These are phyloP conservation scores for Margaritispora aquatica DNA, from an alignment of 495 filamentous ascomycete genomes.

Conservation along the genomic window DNA sequence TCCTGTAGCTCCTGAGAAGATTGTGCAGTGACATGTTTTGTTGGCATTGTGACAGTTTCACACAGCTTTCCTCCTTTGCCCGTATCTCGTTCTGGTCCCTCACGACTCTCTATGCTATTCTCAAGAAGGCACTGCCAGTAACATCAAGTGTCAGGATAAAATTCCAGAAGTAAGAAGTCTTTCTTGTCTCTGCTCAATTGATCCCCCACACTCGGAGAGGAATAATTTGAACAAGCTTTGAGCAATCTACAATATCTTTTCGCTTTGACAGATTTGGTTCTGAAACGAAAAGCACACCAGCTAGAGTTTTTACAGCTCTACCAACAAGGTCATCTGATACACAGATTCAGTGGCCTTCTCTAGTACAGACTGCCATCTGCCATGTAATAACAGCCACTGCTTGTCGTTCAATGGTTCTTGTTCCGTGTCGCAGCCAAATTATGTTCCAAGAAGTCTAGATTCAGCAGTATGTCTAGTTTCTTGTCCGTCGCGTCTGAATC, in stretches of 20 bases:
- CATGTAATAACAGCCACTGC: neutral
- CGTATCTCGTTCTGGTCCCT: neutral
- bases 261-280: neutral
- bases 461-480: neutral
- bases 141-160: no score
- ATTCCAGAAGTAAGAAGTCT: no score
- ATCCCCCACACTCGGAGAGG: no score
- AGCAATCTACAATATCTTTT: neutral
- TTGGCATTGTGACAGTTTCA: slow-evolving; percentile 41
- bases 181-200: no score
- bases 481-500: neutral
- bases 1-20: slow-evolving; percentile 48
- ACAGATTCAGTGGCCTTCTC: neutral
- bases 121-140: no score
- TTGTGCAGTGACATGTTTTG: slow-evolving; percentile 41
- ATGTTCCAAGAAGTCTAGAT: neutral
- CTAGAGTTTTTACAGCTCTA: neutral
- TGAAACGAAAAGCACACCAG: neutral
- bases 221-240: neutral
- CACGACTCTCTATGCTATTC: neutral
- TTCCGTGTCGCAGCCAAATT: neutral
- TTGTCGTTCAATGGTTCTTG: neutral
- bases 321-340: neutral
- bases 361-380: neutral
- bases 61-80: neutral